phyloP scores from a whole-genome alignment of 2,329 filamentous ascomycete genomes.

The Apiospora kogelbergensis region DNA sequence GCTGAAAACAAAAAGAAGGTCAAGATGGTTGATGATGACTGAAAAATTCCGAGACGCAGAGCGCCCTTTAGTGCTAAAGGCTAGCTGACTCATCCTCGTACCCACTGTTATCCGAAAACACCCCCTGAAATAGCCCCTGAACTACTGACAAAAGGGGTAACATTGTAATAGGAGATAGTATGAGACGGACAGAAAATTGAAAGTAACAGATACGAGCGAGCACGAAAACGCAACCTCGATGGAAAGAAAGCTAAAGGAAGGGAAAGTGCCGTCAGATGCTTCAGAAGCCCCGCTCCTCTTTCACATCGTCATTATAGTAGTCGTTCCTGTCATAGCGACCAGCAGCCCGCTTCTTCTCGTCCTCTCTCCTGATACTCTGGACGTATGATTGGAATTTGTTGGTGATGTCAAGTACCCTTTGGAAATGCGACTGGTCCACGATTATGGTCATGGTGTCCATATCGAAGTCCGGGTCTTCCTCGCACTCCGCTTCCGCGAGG shows the following conservation, averaged over 20 bases:
- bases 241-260: not conserved
- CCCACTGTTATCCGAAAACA: not conserved
- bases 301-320: not conserved
- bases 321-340: slow-evolving; percentile 6
- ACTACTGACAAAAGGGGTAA: not conserved
- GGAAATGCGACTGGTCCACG: slow-evolving; percentile 10
- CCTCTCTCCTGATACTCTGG: slow-evolving; percentile 15
- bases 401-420: slow-evolving; percentile 4
- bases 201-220: no score
- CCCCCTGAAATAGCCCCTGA: not conserved
- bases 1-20: not conserved
- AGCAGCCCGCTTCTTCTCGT: slow-evolving; percentile 15
- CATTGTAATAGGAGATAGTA: not conserved
- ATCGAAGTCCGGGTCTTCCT: slow-evolving; percentile 29
- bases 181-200: not conserved
- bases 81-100: not conserved
- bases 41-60: not conserved
- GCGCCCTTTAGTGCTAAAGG: not conserved
- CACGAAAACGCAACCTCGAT: no score
- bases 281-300: not conserved
- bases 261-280: not conserved
- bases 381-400: slow-evolving; percentile 15
- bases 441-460: slow-evolving; percentile 10
- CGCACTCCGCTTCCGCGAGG: slow-evolving; percentile 41
- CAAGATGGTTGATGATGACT: not conserved